Evolutionary conservation across 371 early-diverging fungal species (phyloP).

Genomic region (Mortierella sp.): DNA sequence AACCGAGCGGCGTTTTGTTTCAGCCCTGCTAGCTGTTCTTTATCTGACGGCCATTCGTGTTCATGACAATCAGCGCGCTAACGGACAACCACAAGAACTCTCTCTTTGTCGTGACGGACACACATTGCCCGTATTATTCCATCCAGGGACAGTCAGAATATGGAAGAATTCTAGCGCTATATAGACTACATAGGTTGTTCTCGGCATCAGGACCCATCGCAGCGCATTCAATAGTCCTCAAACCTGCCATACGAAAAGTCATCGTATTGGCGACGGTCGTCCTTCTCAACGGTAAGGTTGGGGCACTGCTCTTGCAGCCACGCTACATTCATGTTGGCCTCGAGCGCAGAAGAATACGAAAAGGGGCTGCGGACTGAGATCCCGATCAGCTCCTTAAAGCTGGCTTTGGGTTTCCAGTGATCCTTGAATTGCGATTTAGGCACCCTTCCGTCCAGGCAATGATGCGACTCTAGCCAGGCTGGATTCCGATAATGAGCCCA

Average conservation of each 20-base stretch:
- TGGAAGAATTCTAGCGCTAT: no score
- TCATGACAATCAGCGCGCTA: no score
- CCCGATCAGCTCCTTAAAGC: conserved; percentile 18
- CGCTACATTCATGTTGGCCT: neutral
- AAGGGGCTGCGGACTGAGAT: neutral
- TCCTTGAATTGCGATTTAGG: no score
- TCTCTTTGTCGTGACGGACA: no score
- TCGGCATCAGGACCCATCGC: no score
- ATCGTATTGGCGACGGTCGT: neutral
- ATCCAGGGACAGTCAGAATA: no score
- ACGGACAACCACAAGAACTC: no score
- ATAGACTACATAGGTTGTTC: no score
- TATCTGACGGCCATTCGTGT: no score
- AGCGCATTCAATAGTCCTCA: conserved; percentile 11
- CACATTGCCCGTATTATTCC: no score
- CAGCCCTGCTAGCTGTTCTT: no score
- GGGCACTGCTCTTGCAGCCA: conserved; percentile 22
- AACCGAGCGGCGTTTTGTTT: no score
- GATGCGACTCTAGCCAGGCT: neutral
- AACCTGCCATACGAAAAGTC: conserved; percentile 2
- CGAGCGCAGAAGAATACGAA: neutral
- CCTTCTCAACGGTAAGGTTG: neutral
- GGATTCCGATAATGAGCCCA: conserved; percentile 21
- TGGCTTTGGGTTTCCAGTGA: neutral
- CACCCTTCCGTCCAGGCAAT: neutral